A percentile compares a stretch with the other conserved stretches of the same genome.
Evolutionary conservation across 768 basidiomycete genomes (phyloP).

Genomic region (Lactarius hatsudake): DNA sequence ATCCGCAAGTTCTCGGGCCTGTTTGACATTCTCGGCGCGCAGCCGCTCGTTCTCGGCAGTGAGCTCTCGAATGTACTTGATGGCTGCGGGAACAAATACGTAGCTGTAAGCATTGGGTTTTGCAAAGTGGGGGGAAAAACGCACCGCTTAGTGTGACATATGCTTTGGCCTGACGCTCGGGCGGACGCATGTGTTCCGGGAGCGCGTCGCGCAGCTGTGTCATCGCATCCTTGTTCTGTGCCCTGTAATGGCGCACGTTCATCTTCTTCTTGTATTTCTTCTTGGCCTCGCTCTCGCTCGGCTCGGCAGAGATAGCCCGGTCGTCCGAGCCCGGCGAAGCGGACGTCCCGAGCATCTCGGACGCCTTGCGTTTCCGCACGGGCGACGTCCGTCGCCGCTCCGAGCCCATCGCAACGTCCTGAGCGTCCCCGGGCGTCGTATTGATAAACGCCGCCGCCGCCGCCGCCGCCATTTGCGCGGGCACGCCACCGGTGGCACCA

Average conservation of each 20-base stretch:
- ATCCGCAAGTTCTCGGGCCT: conserved; percentile 14
- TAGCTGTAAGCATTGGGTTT: neutral
- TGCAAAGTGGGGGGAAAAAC: conserved; percentile 7
- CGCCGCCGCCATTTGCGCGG: neutral
- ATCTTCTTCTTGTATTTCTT: conserved; percentile 27
- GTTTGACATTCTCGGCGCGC: conserved; percentile 19
- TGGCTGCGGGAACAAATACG: conserved; percentile 13
- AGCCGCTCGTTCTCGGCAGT: conserved; percentile 22
- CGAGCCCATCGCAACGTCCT: neutral
- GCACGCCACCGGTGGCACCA: neutral
- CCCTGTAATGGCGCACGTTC: conserved; percentile 26
- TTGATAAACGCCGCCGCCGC: conserved; percentile 18
- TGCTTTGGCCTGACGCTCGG: conserved; percentile 23
- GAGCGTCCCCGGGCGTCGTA: conserved; percentile 12
- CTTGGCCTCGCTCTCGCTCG: conserved; percentile 25
- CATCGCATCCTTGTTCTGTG: conserved; percentile 27
- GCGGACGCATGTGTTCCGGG: conserved; percentile 24
- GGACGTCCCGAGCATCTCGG: conserved; percentile 20
- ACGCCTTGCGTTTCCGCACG: conserved; percentile 22
- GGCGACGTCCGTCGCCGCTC: conserved; percentile 12
- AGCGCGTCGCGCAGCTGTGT: conserved; percentile 24
- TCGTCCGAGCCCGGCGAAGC: conserved; percentile 20
- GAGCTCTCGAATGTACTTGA: conserved; percentile 24
- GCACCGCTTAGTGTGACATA: conserved; percentile 23
- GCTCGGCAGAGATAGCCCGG: conserved; percentile 12